Evolutionary conservation across 805 yeast species (phyloP), one percentile per base, ranked within the genome.

Genomic region (Starmerella sp.): DNA sequence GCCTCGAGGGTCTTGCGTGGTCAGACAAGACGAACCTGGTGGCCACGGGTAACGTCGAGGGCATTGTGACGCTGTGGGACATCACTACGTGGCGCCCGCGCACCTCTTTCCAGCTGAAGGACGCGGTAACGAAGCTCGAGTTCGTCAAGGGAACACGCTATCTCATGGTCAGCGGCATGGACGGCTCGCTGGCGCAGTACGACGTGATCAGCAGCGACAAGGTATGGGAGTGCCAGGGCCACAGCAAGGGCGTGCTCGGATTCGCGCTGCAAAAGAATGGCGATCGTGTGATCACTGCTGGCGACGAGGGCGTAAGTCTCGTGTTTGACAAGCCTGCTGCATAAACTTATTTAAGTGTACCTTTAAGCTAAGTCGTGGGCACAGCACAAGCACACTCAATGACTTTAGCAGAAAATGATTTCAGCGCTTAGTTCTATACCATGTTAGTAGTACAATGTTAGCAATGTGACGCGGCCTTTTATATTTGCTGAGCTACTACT

Each of bases 251-350:
- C 59, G 82, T 93, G 17, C 76, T 93, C 60, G 97, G 88, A 64
- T 91, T 93, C 66, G 81, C 84, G 17, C 66, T 83, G 44, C 78
- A 81, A 55, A 81, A 79, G 42, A 71, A 78, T 47, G 91, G 88
- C 31, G 75, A 77, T 51, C 82, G 83, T 67, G 65, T 93, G 46
- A 77, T 89, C 38, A 87, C 97, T 22, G 98, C 96, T 13, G 97
- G 97, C 60, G 98, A 93, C 68, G 98, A 93, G 69, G 96, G 96
- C 62, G 96, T 93, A 35, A 80, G 95, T 11, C 73, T 91, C 60
- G 79, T 91, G 10, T 89, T 81, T 63, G 51, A 61, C 45, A 39
- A 29, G 32, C 44, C 56, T 7, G 45, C 4, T 4, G 34, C 17
- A 22, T 29, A 44, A 28, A 14, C 13, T 5, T 17, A 22, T 22